Evolutionary conservation across 2,329 filamentous ascomycete genomes (phyloP).

Genomic region (Westerdykella aurantiaca): DNA sequence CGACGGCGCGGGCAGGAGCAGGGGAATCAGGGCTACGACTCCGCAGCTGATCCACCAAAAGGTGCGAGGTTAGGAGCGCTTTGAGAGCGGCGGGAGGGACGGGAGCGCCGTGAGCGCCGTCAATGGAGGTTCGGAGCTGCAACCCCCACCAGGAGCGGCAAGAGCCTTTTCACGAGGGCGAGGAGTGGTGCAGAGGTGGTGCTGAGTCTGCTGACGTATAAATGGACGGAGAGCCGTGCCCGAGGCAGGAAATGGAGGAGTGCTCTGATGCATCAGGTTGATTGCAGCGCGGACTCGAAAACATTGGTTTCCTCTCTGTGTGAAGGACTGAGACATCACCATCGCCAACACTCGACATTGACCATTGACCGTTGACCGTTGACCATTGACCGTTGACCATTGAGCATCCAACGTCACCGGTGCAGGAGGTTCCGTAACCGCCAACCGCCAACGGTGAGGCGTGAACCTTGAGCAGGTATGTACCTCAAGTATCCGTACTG

Average conservation of each 20-base stretch:
- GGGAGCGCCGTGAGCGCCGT: conserved; percentile 10
- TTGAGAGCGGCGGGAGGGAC: conserved; percentile 21
- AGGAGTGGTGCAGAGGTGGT: conserved; percentile 2
- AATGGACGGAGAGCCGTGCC: conserved; percentile 26
- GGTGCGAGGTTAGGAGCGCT: conserved; percentile 25
- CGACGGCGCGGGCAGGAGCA: conserved; percentile 9
- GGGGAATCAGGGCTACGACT: conserved; percentile 13
- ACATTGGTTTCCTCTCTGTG: conserved; percentile 19
- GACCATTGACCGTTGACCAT: background rate
- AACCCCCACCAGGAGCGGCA: conserved; percentile 29
- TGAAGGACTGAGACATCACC: conserved; percentile 21
- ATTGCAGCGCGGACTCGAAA: conserved; percentile 18
- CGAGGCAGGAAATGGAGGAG: conserved; percentile 10
- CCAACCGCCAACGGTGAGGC: background rate
- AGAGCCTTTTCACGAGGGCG: conserved; percentile 10
- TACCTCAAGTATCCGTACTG: background rate
- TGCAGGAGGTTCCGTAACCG: background rate
- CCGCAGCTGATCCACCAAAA: conserved; percentile 22
- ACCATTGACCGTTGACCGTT: background rate
- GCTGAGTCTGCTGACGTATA: conserved; percentile 26
- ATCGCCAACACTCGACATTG: too few species aligned
- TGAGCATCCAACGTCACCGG: conserved; percentile 4
- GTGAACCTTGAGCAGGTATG: background rate
- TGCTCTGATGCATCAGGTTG: conserved; percentile 20
- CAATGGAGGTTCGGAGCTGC: conserved; percentile 19